Conservation (phyloP, 371 early-diverging fungal genomes). For the Apophysomyces sp. region DNA sequence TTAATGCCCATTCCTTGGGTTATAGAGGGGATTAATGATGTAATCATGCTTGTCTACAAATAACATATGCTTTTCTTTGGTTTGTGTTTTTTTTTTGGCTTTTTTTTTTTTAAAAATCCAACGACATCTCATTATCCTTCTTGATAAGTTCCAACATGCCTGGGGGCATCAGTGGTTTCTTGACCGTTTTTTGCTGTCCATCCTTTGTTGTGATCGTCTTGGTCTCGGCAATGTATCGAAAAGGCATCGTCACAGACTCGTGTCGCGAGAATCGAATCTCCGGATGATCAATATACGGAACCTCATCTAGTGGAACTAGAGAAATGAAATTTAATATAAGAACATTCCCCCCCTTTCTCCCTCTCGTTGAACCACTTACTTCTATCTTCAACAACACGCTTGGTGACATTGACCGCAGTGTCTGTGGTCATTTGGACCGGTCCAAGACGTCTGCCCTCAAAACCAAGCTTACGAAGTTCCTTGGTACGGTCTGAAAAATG, state of each 20-base stretch:
- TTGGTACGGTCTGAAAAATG: conserved; percentile 73
- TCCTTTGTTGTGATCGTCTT: conserved; percentile 47
- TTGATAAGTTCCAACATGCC: conserved; percentile 77
- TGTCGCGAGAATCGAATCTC: conserved; percentile 68
- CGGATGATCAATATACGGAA: conserved; percentile 75
- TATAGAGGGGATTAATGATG: too few species aligned
- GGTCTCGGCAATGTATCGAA: conserved; percentile 58
- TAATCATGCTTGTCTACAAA: too few species aligned
- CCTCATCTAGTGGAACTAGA: conserved; percentile 58
- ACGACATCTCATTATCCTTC: conserved; percentile 66
- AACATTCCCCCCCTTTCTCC: not conserved
- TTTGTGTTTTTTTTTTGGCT: too few species aligned
- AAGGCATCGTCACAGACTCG: conserved; percentile 78
- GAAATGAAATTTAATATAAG: not conserved
- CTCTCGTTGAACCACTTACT: conserved; percentile 26
- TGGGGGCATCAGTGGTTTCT: conserved; percentile 71
- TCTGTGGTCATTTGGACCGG: conserved; percentile 78
- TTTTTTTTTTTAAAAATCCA: conserved; percentile 60
- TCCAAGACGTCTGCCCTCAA: conserved; percentile 78
- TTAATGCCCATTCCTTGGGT: too few species aligned
- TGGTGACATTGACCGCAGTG: conserved; percentile 65
- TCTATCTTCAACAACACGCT: conserved; percentile 56
- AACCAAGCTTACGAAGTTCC: conserved; percentile 71
- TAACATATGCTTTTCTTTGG: too few species aligned
- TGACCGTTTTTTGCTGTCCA: conserved; percentile 48